Evolutionary conservation across 2,329 filamentous ascomycete genomes (phyloP), one percentile per base, ranked within the genome.

Genomic region (Phialocephala sp.): DNA sequence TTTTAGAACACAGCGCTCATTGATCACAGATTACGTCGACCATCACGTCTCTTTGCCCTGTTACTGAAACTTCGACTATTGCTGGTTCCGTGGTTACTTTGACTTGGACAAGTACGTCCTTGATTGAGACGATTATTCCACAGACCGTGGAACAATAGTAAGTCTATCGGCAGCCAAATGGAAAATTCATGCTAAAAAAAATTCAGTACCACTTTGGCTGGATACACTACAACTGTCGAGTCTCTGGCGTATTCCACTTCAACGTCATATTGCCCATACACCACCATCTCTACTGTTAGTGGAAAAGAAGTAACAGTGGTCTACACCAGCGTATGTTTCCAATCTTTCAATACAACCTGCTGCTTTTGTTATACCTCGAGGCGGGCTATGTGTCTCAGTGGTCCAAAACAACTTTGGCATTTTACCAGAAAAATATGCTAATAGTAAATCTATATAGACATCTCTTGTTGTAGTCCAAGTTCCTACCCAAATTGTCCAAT

Each of bases 241-340:
- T 73, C 75, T 36, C 72, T 75, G 14, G 72, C 76, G 35, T 71
- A 77, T 36, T 69, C 37, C 58, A 74, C 62, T 73, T 76, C 45
- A 41, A 84, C 82, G 15, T 78, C 76, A 18, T 74, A 83, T 15
- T 82, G 80, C 72, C 80, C 81, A 9, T 72, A 84, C 15, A 84
- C 81, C 1, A 76, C 80, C 70, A 80, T 80, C 56, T 79, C 78
- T 73, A 81, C 79, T 1, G 61, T 83, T 3, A 78, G 72, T 32
- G 83, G 83, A 35, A 72, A 76, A 45, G 79, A 78, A 2, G 74
- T 80, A 0, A 76, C 79, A 14, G 74, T 71, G 11, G 59, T 72
- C 12, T 70, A 67, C 36, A 75, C 73, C 27, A 32, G 27, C 27
- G 27, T 32, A 32, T 32, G 27, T 32, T 32, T 32, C 27, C 27